Evolutionary conservation across 1,284 basidiomycete genomes (phyloP), one percentile per base, ranked within the genome.

Genomic region (Puccinia polysora): DNA sequence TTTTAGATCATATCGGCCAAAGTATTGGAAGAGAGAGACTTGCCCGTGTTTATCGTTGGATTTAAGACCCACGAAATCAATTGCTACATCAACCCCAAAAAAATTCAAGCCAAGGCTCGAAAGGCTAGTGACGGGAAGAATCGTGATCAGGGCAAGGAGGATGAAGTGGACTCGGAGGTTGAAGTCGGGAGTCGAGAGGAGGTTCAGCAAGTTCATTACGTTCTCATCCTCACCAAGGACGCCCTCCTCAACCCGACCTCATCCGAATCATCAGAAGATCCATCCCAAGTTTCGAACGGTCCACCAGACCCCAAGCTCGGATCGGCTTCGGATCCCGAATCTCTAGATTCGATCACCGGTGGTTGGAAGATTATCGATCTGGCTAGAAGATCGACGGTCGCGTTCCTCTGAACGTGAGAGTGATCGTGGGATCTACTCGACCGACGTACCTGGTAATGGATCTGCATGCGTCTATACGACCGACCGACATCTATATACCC

Each of bases 281-380:
- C 25, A 10, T 36, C 40, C 6, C 23, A 23, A n/a, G 38, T 18
- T 43, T 18, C 7, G 40, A 43, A 43, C 7, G 18, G 18, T 43
- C 40, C 40, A 43, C 40, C 40, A 8, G n/a, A 23, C 7, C 4
- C n/a, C 14, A 2, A 14, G 1, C 6, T 23, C 1, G 14, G 25
- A 14, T 12, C 56, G 8, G 56, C 34, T 20, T 2, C 36, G 28
- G 34, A 58, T 20, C 4, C 58, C 20, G 32, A 5, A 70, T 68
- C 78, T 56, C 76, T 77, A n/a, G n/a, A n/a, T 77, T 89, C 95
- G 81, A 83, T 97, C 64, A 98, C 96, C 0, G 91, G 91, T 60
- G 96, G 96, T 10, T 99, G 96, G 96, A 97, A 97, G 82, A 86
- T 98, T 68, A 85, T 97, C 49, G 94, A 97, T 86, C 90, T 93